These are phyloP conservation scores for Tricholoma sp. DNA, from an alignment of 768 basidiomycete species.

Conservation along the genomic window DNA sequence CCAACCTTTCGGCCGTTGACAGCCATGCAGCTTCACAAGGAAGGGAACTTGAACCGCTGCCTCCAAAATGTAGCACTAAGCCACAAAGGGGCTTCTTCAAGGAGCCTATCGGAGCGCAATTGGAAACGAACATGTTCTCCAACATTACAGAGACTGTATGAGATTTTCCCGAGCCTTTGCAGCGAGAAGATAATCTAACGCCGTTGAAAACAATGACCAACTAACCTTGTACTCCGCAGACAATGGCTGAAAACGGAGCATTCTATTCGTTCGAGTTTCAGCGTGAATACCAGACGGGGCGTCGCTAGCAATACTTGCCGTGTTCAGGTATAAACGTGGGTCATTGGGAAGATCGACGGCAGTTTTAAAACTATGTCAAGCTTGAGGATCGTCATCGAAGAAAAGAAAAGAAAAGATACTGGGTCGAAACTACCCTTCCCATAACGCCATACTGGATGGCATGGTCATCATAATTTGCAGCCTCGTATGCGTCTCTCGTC, in stretches of 20 bases:
- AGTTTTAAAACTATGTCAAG: constrained; percentile 28
- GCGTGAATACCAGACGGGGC: neutral
- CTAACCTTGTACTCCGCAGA: constrained; percentile 65
- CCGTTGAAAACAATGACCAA: neutral
- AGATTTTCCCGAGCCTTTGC: constrained; percentile 62
- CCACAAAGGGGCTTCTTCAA: constrained; percentile 53
- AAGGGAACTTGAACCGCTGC: constrained; percentile 50
- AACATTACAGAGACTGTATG: constrained; percentile 66
- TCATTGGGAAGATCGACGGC: constrained; percentile 32
- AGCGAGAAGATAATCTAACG: neutral
- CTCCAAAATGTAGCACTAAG: constrained; percentile 65
- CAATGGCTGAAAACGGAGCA: constrained; percentile 67
- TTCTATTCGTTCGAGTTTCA: constrained; percentile 38
- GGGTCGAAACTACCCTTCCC: constrained; percentile 40
- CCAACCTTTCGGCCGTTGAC: constrained; percentile 28
- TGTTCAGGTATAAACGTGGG: constrained; percentile 61
- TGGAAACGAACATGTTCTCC: constrained; percentile 64
- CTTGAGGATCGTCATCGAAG: neutral
- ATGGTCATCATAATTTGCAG: constrained; percentile 25
- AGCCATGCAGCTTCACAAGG: constrained; percentile 69
- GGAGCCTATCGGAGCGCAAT: constrained; percentile 42
- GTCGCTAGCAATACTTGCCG: constrained; percentile 33
- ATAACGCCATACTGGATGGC: constrained; percentile 58
- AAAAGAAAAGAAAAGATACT: constrained; percentile 30
- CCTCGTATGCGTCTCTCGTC: constrained; percentile 43